A percentile compares a stretch with the other conserved stretches of the same genome.
These are phyloP conservation scores for Trichoderma breve DNA, from an alignment of 2,329 filamentous ascomycete genomes.

Conservation along the genomic window DNA sequence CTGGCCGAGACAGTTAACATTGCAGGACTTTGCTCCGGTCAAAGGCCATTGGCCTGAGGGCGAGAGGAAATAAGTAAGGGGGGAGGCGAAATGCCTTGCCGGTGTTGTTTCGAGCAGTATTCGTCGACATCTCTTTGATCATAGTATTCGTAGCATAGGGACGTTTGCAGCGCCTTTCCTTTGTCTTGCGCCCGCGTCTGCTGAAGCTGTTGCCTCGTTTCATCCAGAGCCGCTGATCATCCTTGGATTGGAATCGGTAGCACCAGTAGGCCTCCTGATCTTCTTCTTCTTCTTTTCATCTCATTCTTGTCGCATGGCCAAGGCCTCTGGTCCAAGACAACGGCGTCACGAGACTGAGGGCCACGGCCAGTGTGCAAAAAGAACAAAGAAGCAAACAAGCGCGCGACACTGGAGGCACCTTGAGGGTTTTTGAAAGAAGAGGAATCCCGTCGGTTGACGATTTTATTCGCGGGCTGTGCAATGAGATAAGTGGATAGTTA, in stretches of 20 bases:
- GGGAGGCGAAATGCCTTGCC: neutral
- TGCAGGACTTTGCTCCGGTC: neutral
- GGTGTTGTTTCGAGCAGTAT: no score
- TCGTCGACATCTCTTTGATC: no score
- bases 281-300: neutral
- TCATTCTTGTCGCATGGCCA: neutral
- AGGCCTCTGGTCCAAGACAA: neutral
- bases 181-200: neutral
- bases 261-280: neutral
- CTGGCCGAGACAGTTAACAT: slow-evolving; percentile 4
- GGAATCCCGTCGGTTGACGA: no score
- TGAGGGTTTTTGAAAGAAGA: neutral
- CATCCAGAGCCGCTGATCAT: neutral
- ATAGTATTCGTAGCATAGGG: no score
- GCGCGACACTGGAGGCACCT: neutral
- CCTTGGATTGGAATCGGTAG: neutral
- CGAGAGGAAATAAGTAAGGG: neutral
- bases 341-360: neutral
- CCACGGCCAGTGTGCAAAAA: neutral
- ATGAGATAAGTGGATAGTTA: no score
- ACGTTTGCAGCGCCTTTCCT: no score
- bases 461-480: no score
- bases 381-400: neutral
- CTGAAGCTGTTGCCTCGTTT: neutral
- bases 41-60: neutral